Conservation (phyloP, 352 stramenopile genomes). For the Phytophthora pluvialis region DNA sequence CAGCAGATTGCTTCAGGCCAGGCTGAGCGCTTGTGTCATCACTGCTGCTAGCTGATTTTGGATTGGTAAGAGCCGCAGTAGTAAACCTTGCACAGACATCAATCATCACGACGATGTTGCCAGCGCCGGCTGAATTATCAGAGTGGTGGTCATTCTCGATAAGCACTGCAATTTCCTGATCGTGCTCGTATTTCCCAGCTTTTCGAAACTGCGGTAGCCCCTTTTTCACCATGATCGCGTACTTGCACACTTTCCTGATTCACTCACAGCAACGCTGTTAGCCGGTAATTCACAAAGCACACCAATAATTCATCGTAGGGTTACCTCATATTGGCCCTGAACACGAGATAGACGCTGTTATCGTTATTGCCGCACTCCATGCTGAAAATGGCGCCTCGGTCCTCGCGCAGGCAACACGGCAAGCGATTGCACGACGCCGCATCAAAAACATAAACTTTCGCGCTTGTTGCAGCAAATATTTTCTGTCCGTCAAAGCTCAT, state of each 20-base stretch:
- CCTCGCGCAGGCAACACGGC: constrained; percentile 30
- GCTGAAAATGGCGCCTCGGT: constrained; percentile 32
- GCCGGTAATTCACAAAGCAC: neutral
- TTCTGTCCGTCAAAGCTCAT: constrained; percentile 40
- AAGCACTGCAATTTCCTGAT: constrained; percentile 40
- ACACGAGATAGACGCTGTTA: constrained; percentile 41
- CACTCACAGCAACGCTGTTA: neutral
- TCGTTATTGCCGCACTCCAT: constrained; percentile 38
- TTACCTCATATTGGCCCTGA: constrained; percentile 41
- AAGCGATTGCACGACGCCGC: constrained; percentile 43
- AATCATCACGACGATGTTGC: constrained; percentile 31
- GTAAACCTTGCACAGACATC: constrained; percentile 40
- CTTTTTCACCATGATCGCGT: constrained; percentile 35
- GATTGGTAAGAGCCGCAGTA: constrained; percentile 15
- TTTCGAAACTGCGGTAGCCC: constrained; percentile 34
- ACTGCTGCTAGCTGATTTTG: neutral
- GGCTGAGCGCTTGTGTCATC: neutral
- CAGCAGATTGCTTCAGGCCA: neutral
- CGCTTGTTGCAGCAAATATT: constrained; percentile 42
- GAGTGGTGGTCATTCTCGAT: constrained; percentile 15
- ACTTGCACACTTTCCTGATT: constrained; percentile 42
- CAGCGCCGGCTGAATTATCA: neutral
- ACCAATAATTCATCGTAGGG: neutral
- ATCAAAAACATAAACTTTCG: constrained; percentile 44
- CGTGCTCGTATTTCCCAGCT: constrained; percentile 32